Conservation (phyloP, 805 yeast genomes). For the Tetrapisispora taiwanensis region DNA sequence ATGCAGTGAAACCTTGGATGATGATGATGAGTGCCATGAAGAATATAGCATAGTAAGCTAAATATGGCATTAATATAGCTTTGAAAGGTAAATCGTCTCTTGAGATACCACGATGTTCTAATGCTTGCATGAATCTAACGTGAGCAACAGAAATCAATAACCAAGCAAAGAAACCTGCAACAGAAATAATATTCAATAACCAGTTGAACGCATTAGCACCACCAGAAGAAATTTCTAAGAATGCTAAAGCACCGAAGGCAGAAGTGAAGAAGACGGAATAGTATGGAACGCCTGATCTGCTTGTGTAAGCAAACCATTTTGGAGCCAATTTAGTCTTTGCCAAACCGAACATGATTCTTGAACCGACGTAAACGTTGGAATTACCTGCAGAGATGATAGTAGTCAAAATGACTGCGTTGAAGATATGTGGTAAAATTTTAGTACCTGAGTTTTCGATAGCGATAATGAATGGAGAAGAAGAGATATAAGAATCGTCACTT, state of each 20-base stretch:
- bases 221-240: slow-evolving; percentile 42
- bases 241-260: slow-evolving; percentile 53
- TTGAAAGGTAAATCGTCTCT: slow-evolving; percentile 66
- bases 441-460: slow-evolving; percentile 65
- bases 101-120: slow-evolving; percentile 52
- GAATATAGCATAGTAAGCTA: slow-evolving; percentile 53
- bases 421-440: slow-evolving; percentile 52
- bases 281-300: slow-evolving; percentile 52
- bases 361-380: slow-evolving; percentile 63
- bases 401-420: slow-evolving; percentile 58
- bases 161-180: slow-evolving; percentile 70
- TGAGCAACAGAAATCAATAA: slow-evolving; percentile 54
- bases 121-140: slow-evolving; percentile 57
- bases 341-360: slow-evolving; percentile 57
- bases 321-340: slow-evolving; percentile 55
- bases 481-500: slow-evolving; percentile 31
- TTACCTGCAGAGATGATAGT: slow-evolving; percentile 74
- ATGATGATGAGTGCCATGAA: slow-evolving; percentile 48
- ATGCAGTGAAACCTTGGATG: slow-evolving; percentile 63
- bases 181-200: slow-evolving; percentile 67
- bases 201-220: slow-evolving; percentile 57
- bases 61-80: slow-evolving; percentile 58
- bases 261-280: slow-evolving; percentile 48
- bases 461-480: slow-evolving; percentile 63
- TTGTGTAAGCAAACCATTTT: slow-evolving; percentile 38